Base-by-base conservation (phyloP, 208 protist species). In the Herpetomonas samuelpessoai region DNA sequence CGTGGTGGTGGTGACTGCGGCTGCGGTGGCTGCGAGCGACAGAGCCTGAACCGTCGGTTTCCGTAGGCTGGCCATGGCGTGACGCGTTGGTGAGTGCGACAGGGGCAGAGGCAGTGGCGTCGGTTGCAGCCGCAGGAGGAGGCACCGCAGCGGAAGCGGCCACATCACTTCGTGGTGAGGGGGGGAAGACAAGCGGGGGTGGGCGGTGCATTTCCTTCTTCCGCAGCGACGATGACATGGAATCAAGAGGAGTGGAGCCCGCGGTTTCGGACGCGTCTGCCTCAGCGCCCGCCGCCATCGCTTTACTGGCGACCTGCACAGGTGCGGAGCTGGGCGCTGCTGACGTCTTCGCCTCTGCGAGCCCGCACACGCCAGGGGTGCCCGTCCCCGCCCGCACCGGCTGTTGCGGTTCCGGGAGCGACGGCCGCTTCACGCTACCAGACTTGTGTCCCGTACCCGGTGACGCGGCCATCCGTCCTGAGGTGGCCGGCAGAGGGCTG, bases 361-460 rank as follows among this genome's bases (percentile, higher is more conserved):
- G n/a, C n/a, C n/a, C n/a, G n/a, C n/a, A n/a, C n/a, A n/a, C n/a
- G n/a, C n/a, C n/a, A n/a, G n/a, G n/a, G n/a, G n/a, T n/a, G n/a
- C n/a, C n/a, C n/a, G n/a, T n/a, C n/a, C n/a, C n/a, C n/a, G n/a
- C n/a, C n/a, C n/a, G n/a, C 7, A 14, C 14, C 38, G 25, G 21
- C 38, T 59, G 54, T 25, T 49, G 31, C 24, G 54, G n/a, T 44
- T 49, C 26, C 25, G 38, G 44, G 22, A 29, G 44, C 26, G 35
- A 24, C 14, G 35, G 35, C 35, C 35, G 35, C 35, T 41, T 41
- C 35, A 41, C 35, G 35, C 35, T 41, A 6, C 9, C 6, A 6
- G 35, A 41, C 35, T 41, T 41, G 35, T 41, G 35, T 6, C 35
- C 14, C 14, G 35, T 41, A 14, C 35, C 35, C n/a, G n/a, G n/a